Conservation (phyloP, 768 basidiomycete species). For the Amanita thiersii region DNA sequence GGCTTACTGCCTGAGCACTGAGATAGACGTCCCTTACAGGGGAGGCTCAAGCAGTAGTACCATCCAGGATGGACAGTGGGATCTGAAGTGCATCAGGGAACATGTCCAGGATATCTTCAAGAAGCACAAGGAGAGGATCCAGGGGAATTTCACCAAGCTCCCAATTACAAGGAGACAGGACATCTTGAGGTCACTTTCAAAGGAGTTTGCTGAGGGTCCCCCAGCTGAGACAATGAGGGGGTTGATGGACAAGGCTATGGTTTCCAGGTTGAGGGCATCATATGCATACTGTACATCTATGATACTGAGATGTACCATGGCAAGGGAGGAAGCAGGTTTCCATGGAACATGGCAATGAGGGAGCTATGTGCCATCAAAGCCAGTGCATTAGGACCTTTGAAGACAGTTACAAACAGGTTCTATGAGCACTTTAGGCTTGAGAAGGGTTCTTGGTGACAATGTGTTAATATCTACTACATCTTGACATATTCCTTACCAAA, state of each 20-base stretch:
- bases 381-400: constrained; percentile 26
- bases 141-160: constrained; percentile 21
- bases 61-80: constrained; percentile 17
- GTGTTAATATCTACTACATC: background rate
- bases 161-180: constrained; percentile 47
- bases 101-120: constrained; percentile 30
- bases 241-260: constrained; percentile 22
- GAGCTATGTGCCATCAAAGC: constrained; percentile 48
- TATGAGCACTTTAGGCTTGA: constrained; percentile 29
- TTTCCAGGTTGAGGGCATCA: constrained; percentile 39
- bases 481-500: background rate
- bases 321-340: constrained; percentile 22
- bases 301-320: constrained; percentile 18
- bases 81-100: constrained; percentile 24
- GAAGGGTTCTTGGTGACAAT: background rate
- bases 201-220: constrained; percentile 27
- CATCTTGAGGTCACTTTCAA: constrained; percentile 37
- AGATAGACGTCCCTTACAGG: too few relatives aligned
- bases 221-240: constrained; percentile 16
- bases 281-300: constrained; percentile 45
- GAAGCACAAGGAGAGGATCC: constrained; percentile 12
- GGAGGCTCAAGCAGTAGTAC: too few relatives aligned
- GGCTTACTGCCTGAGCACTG: too few relatives aligned
- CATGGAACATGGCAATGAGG: constrained; percentile 44
- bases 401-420: constrained; percentile 34